Conservation (phyloP, 2,329 filamentous ascomycete genomes). For the Atkinsonella texensis region DNA sequence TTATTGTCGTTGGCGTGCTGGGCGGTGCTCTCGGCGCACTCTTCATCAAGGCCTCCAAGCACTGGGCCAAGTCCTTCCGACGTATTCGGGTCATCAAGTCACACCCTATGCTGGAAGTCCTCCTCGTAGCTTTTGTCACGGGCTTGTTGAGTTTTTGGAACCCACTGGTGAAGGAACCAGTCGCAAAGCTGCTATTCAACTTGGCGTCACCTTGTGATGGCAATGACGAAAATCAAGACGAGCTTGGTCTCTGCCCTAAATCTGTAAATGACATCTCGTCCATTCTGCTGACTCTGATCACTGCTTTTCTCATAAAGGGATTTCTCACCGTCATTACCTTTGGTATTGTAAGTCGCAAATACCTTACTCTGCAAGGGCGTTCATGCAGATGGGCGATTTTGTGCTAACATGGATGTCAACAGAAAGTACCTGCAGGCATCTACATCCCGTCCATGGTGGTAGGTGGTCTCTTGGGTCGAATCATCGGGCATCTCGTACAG, state of each 20-base stretch:
- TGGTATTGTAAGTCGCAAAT: constrained; percentile 51
- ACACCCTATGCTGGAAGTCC: constrained; percentile 75
- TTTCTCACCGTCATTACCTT: constrained; percentile 84
- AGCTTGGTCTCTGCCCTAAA: constrained; percentile 66
- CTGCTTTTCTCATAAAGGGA: constrained; percentile 83
- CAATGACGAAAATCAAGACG: constrained; percentile 47
- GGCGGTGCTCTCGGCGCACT: constrained; percentile 78
- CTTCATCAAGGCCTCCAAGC: constrained; percentile 89
- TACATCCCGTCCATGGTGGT: constrained; percentile 99
- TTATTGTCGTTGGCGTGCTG: constrained; percentile 74
- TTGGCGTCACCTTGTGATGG: constrained; percentile 78
- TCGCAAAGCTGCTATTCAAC: constrained; percentile 83
- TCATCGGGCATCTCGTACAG: constrained; percentile 77
- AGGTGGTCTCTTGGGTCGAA: constrained; percentile 79
- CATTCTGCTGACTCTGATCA: constrained; percentile 57
- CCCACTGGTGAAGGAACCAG: constrained; percentile 72
- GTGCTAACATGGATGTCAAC: constrained; percentile 9
- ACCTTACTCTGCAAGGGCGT: too few species aligned
- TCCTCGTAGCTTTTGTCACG: constrained; percentile 75
- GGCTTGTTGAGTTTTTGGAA: constrained; percentile 91
- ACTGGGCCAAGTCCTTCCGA: constrained; percentile 84
- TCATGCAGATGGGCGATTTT: too few species aligned
- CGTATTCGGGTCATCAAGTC: constrained; percentile 69
- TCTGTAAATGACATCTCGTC: constrained; percentile 63
- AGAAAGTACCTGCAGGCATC: constrained; percentile 90